Conservation (phyloP, 2,329 filamentous ascomycete genomes). For the Epichloe sibirici region DNA sequence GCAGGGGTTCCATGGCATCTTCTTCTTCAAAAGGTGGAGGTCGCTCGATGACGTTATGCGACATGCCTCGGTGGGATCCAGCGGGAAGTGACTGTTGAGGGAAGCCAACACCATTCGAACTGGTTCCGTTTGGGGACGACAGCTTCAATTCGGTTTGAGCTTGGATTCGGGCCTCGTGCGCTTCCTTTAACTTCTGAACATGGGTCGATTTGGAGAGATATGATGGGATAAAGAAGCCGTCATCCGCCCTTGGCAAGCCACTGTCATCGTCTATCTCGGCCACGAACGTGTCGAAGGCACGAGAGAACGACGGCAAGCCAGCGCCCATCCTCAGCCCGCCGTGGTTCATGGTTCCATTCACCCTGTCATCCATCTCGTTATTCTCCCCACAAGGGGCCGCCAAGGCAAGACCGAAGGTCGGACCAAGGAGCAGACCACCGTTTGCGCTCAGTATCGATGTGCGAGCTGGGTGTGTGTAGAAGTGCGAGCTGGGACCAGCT, state of each 20-base stretch:
- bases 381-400: slow-evolving; percentile 3
- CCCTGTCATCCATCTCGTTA: slow-evolving; percentile 22
- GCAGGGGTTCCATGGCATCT: slow-evolving; percentile 51
- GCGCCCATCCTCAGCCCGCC: slow-evolving; percentile 13
- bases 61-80: slow-evolving; percentile 58
- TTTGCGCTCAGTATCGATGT: slow-evolving; percentile 36
- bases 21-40: slow-evolving; percentile 49
- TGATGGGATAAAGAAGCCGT: slow-evolving; percentile 66
- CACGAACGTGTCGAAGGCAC: slow-evolving; percentile 40
- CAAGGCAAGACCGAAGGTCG: slow-evolving; percentile 4
- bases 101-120: slow-evolving; percentile 41
- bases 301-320: slow-evolving; percentile 34
- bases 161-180: slow-evolving; percentile 47
- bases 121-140: slow-evolving; percentile 22
- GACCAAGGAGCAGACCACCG: slow-evolving; percentile 20
- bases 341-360: slow-evolving; percentile 15
- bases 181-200: slow-evolving; percentile 61
- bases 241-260: slow-evolving; percentile 12
- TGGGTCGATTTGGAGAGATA: slow-evolving; percentile 73
- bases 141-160: slow-evolving; percentile 33
- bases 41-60: slow-evolving; percentile 76
- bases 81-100: slow-evolving; percentile 27
- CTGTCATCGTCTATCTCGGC: slow-evolving; percentile 17
- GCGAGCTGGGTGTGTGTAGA: slow-evolving; percentile 20
- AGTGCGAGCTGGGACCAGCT: slow-evolving; percentile 31